A percentile compares a stretch with the other conserved stretches of the same genome.
Conservation (phyloP, 352 stramenopile species). For the Phytopythium aichiense region DNA sequence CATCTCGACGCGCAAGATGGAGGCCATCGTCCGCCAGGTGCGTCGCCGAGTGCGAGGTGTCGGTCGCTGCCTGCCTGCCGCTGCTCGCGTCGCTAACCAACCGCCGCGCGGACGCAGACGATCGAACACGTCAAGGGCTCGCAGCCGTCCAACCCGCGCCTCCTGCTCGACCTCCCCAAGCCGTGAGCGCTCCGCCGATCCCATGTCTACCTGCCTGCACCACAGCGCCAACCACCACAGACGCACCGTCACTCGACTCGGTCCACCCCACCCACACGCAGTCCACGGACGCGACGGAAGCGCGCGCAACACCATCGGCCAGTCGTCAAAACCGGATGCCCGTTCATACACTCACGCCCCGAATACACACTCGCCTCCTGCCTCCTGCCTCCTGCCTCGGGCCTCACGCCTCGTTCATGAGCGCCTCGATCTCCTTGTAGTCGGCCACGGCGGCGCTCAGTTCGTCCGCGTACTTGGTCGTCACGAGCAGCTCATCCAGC, state of each 20-base stretch:
- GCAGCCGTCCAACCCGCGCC: conserved; percentile 36
- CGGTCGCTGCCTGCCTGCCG: not conserved
- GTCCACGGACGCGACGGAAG: not conserved
- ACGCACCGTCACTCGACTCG: not conserved
- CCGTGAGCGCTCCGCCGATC: not conserved
- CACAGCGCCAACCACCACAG: not conserved
- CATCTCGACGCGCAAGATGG: conserved; percentile 60
- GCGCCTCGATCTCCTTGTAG: conserved; percentile 75
- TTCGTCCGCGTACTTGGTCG: conserved; percentile 67
- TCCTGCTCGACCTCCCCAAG: conserved; percentile 27
- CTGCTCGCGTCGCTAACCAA: not conserved
- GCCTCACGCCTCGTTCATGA: conserved; percentile 49
- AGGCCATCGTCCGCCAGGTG: conserved; percentile 47
- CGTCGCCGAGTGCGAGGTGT: not conserved
- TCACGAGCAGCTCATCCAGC: conserved; percentile 57
- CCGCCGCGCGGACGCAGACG: conserved; percentile 18
- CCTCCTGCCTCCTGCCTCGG: not conserved
- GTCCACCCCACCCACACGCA: not conserved
- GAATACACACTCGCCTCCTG: not conserved
- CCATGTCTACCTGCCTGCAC: not conserved
- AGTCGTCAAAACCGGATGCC: not conserved
- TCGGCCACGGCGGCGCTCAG: conserved; percentile 55
- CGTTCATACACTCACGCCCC: not conserved
- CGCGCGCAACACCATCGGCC: not conserved
- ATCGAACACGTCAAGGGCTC: conserved; percentile 46